phyloP scores from a whole-genome alignment of 352 stramenopile genomes.

The Pythium coloratum region DNA sequence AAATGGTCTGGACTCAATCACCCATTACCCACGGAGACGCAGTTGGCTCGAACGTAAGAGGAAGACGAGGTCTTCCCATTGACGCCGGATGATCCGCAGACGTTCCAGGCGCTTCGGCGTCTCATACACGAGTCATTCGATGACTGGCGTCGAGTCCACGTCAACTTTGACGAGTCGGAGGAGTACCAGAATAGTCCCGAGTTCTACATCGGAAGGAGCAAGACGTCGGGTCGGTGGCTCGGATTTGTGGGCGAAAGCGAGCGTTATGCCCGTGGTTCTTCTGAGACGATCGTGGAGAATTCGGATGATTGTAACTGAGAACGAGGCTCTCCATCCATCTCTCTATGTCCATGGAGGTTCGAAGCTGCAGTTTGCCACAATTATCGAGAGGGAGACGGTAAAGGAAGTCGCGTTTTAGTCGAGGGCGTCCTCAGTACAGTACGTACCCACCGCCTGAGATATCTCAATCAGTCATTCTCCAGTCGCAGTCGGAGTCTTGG shows the following conservation, averaged over 20 bases:
- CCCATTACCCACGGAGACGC: neutral
- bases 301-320: too few relatives aligned
- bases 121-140: neutral
- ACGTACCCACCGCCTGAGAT: too few relatives aligned
- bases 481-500: too few relatives aligned
- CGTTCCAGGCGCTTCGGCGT: neutral
- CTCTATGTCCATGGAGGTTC: too few relatives aligned
- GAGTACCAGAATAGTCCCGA: neutral
- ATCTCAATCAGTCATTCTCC: too few relatives aligned
- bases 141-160: constrained; percentile 8
- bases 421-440: too few relatives aligned
- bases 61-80: neutral
- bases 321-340: too few relatives aligned
- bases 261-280: too few relatives aligned
- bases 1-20: neutral
- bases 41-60: neutral
- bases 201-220: constrained; percentile 18
- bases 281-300: too few relatives aligned
- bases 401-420: too few relatives aligned
- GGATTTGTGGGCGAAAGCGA: constrained; percentile 3
- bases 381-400: too few relatives aligned
- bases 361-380: too few relatives aligned
- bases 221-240: constrained; percentile 11
- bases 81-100: neutral
- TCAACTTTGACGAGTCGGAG: neutral